Evolutionary conservation across 306 rosid genomes (phyloP), one percentile per base, ranked within the genome.

Genomic region (Cicer judaicum): DNA sequence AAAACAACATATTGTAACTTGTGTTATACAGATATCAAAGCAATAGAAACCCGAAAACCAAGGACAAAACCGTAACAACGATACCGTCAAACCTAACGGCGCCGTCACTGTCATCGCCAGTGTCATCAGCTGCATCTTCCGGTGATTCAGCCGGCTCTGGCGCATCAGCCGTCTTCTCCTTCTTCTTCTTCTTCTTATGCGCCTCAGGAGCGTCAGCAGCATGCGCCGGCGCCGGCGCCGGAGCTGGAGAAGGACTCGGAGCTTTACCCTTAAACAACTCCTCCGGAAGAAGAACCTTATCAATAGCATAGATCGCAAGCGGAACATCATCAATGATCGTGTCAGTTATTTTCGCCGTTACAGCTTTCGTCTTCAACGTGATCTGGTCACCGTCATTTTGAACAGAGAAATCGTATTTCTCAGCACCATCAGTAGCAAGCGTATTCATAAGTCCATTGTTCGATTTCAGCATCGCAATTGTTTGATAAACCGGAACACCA

Each of bases 301-400:
- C 54, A 2, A 93, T 79, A 7, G 92, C 80, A 64, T 64, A 85
- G 43, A 91, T 81, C 24, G 89, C 93, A 60, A 87, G 77, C 6
- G 97, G 96, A 67, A 82, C 80, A 52, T 93, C 88, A 7, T 93
- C 98, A 10, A 91, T 5, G 13, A 86, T 69, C 1, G 96, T 88
- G 13, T 86, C 91, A 34, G 84, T 87, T 77, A 93, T 84, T 79
- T 54, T 91, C 2, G 93, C 96, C 5, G 96, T 89, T 7, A 73
- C 82, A 6, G 66, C 11, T 79, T 63, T 88, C 0, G 96, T 93
- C 84, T 46, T 84, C 10, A 91, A 36, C 0, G 96, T 89, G 3
- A 93, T 92, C 10, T 67, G 64, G 5, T 85, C 89, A 1, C 98
- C 98, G 70, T 91, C 97, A 10, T 93, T 93, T 60, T 93, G 98